A percentile compares a stretch with the other conserved stretches of the same genome.
These are phyloP conservation scores for Fusarium sp. DNA, from an alignment of 2,329 filamentous ascomycete species.

Conservation along the genomic window DNA sequence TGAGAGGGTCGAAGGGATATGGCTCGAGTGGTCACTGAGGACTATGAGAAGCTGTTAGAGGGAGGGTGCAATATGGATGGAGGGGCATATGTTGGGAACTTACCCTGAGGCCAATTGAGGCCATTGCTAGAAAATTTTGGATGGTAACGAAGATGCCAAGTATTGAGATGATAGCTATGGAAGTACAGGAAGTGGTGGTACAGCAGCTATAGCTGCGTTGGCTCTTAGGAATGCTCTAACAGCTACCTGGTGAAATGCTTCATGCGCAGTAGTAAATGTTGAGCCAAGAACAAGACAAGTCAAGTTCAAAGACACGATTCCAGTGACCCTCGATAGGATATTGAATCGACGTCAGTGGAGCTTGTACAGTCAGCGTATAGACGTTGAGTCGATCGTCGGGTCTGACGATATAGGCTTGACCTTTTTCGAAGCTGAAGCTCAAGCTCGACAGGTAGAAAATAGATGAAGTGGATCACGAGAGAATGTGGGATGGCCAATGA, in stretches of 20 bases:
- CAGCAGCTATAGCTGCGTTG: constrained; percentile 37
- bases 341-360: constrained; percentile 32
- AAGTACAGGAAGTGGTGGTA: not conserved
- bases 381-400: constrained; percentile 16
- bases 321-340: not conserved
- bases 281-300: not conserved
- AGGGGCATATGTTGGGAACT: constrained; percentile 1
- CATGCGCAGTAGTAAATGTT: constrained; percentile 1
- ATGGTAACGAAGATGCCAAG: not conserved
- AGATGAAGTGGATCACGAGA: constrained; percentile 30
- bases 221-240: constrained; percentile 6
- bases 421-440: constrained; percentile 10
- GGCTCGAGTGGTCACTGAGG: constrained; percentile 37
- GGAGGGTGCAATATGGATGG: not conserved
- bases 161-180: not conserved
- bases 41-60: constrained; percentile 34
- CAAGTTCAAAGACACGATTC: not conserved
- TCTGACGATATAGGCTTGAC: constrained; percentile 19
- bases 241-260: constrained; percentile 30
- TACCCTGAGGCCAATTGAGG: constrained; percentile 43
- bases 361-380: constrained; percentile 21
- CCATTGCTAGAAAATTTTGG: constrained; percentile 23
- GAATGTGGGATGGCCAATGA: constrained; percentile 28
- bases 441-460: constrained; percentile 28
- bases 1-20: constrained; percentile 36